These are phyloP conservation scores for Nakataea oryzae DNA, from an alignment of 2,329 filamentous ascomycete species.

Conservation along the genomic window DNA sequence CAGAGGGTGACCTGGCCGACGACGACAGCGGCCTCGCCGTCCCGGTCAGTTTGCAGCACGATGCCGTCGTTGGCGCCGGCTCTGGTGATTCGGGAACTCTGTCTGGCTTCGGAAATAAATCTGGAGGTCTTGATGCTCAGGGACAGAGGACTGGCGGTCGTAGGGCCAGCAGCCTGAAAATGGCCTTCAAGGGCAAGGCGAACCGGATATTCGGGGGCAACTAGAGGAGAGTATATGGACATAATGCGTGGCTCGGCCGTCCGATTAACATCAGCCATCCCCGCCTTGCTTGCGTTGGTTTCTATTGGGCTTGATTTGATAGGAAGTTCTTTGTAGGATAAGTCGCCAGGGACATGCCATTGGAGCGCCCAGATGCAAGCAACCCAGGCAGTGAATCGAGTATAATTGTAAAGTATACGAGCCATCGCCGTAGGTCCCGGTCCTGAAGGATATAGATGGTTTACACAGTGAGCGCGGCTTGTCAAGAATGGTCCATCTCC, in stretches of 20 bases:
- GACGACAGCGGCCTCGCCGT: no score
- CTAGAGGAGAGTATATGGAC: no score
- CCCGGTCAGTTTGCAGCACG: no score
- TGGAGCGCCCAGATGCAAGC: neutral
- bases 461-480: no score
- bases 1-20: no score
- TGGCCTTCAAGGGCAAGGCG: neutral
- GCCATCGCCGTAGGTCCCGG: no score
- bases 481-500: no score
- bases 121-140: no score
- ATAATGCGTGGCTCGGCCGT: neutral
- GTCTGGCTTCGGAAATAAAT: neutral
- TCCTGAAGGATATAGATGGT: no score
- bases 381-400: neutral
- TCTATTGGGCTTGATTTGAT: neutral
- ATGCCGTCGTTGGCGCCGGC: no score
- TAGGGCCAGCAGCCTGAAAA: neutral
- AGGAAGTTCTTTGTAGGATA: neutral
- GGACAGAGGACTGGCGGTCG: no score
- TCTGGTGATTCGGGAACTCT: neutral
- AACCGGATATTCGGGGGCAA: neutral
- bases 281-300: neutral
- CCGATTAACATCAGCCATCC: neutral
- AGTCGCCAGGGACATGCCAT: no score
- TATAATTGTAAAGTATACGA: neutral